Base-by-base conservation (phyloP, 768 basidiomycete genomes). In the Mrakia hoshinonis region DNA sequence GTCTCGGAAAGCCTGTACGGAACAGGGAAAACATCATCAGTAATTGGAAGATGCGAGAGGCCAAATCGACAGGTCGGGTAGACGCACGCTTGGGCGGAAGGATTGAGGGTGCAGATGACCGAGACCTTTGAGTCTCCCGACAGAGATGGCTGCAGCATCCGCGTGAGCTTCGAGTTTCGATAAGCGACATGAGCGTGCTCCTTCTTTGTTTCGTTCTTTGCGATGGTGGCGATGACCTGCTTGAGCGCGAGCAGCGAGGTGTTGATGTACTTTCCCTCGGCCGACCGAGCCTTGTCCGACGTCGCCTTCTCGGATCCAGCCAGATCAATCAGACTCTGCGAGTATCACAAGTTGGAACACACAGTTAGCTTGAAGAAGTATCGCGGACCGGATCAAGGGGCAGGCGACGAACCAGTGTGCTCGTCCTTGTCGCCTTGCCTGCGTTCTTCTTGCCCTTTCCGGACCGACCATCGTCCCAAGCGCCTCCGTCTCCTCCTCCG, bases 231-330 rank as follows among this genome's bases (percentile, higher is more conserved):
- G 22, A 73, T 67, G 29, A 73, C 72, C 43, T 68, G 58, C 52
- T 73, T 49, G 22, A 58, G 73, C 4, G 39, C 66, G 46, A 67
- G 63, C 24, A 66, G 15, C 51, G 24, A 58, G 72, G 82, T 83
- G 76, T 99, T 99, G 81, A 98, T 99, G 77, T 93, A 95, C 77
- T 90, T 91, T 15, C 95, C 96, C 79, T 99, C 96, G 55, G 89
- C 85, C n/a, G 92, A 92, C 55, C 96, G 83, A 70, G 97, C 93
- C 78, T 94, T 95, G 79, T 94, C 92, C 0, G 89, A 90, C 0
- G 94, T 97, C 0, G 94, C 95, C 78, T 89, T 92, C 78, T 99
- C 96, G 0, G 92, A 95, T 4, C 96, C 96, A 63, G 96, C 96
- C 13, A 99, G 83, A 83, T 99, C 93, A 71, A 96, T 96, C 61